These are phyloP conservation scores for Cynanchum wilfordii DNA, from an alignment of 257 asterid species.

Conservation along the genomic window DNA sequence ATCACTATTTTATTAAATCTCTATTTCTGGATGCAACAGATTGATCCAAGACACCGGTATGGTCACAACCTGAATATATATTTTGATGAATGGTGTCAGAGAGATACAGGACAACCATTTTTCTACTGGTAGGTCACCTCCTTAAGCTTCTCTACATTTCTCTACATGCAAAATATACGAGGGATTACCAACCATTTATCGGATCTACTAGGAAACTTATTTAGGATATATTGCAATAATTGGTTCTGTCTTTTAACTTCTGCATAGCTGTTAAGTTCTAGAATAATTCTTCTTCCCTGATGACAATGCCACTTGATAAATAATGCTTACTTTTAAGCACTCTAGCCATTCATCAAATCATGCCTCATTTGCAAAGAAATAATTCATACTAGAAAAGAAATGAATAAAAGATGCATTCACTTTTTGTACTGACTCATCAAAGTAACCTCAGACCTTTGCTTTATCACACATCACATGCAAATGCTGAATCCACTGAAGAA, in stretches of 20 bases:
- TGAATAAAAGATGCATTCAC: background rate
- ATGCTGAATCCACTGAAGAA: background rate
- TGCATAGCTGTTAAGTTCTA: background rate
- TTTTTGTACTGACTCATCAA: background rate
- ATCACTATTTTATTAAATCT: background rate
- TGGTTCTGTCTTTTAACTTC: too few relatives aligned
- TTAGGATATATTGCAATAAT: background rate
- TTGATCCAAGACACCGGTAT: slow-evolving; percentile 29
- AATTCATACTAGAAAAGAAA: background rate
- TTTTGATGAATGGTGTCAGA: slow-evolving; percentile 21
- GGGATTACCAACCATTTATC: background rate
- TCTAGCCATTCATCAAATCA: background rate
- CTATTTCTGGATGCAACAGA: slow-evolving; percentile 16
- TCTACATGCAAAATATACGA: background rate
- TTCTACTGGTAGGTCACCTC: slow-evolving; percentile 28
- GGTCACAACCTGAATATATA: slow-evolving; percentile 30
- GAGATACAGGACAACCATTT: slow-evolving; percentile 31
- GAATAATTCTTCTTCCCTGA: background rate
- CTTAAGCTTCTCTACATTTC: background rate
- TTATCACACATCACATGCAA: background rate
- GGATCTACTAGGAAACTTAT: background rate
- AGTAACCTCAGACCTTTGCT: background rate
- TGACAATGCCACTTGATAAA: background rate
- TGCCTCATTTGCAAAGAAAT: background rate
- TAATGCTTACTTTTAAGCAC: background rate